Conservation (phyloP, 805 yeast genomes). For the Saccharomycopsis sp. region DNA sequence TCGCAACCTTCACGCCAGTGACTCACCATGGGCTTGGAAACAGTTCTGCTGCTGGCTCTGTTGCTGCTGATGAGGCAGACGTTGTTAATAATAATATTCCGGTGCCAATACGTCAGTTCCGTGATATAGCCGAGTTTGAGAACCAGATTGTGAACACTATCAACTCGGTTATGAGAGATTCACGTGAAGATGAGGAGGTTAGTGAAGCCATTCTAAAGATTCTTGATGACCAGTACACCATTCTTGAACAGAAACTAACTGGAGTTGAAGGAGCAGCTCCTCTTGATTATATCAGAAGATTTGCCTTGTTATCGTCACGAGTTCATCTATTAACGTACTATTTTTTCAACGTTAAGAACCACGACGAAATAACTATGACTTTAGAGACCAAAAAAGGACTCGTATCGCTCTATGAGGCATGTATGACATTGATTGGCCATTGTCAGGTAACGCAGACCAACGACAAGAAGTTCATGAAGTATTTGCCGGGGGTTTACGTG, state of each 20-base stretch:
- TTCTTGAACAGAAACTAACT: slow-evolving; percentile 55
- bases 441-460: slow-evolving; percentile 53
- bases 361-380: too few species aligned
- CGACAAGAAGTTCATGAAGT: slow-evolving; percentile 59
- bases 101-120: slow-evolving; percentile 60
- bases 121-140: slow-evolving; percentile 78
- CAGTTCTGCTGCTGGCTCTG: slow-evolving; percentile 29
- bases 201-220: slow-evolving; percentile 36
- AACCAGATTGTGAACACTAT: slow-evolving; percentile 70
- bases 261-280: too few species aligned
- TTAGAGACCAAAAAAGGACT: slow-evolving; percentile 70
- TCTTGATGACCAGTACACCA: slow-evolving; percentile 35
- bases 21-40: slow-evolving; percentile 36
- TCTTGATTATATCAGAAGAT: slow-evolving; percentile 62
- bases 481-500: slow-evolving; percentile 78
- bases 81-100: slow-evolving; percentile 42
- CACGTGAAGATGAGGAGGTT: slow-evolving; percentile 25
- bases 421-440: slow-evolving; percentile 64
- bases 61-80: too few species aligned
- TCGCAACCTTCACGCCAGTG: slow-evolving; percentile 77
- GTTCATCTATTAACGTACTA: slow-evolving; percentile 80
- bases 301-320: slow-evolving; percentile 65
- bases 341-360: slow-evolving; percentile 49
- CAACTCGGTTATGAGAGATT: not conserved
- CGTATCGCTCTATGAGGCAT: slow-evolving; percentile 72